Evolutionary conservation across 306 rosid species (phyloP).

Genomic region (Chamaecrista fasciculata): DNA sequence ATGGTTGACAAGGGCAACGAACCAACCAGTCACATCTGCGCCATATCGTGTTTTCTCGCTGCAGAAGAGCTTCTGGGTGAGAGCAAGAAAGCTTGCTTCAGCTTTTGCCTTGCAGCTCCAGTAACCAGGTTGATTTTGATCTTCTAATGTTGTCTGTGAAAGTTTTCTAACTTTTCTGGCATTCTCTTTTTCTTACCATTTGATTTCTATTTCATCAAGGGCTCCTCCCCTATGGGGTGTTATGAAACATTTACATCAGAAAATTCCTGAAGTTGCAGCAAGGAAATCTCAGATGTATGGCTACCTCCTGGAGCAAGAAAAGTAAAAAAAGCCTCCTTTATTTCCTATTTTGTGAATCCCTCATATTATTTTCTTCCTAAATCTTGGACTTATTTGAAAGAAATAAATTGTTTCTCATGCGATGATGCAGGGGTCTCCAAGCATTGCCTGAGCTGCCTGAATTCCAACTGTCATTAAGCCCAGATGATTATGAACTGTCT

Average conservation of each 20-base stretch:
- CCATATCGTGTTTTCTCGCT: constrained; percentile 85
- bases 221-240: constrained; percentile 90
- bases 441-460: constrained; percentile 87
- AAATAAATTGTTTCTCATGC: background rate
- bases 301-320: constrained; percentile 79
- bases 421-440: constrained; percentile 65
- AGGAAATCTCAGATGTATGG: constrained; percentile 86
- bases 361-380: constrained; percentile 1
- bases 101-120: constrained; percentile 86
- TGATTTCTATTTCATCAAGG: constrained; percentile 38
- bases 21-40: constrained; percentile 61
- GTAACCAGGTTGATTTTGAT: constrained; percentile 67
- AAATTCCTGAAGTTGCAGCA: constrained; percentile 90
- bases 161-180: background rate
- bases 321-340: constrained; percentile 49
- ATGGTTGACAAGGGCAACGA: constrained; percentile 85
- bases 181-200: background rate
- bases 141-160: constrained; percentile 5
- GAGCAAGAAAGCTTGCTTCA: constrained; percentile 82
- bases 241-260: constrained; percentile 75
- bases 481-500: constrained; percentile 78
- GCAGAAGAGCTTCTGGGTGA: constrained; percentile 79
- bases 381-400: background rate
- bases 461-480: constrained; percentile 76
- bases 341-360: background rate